These are phyloP conservation scores for Eremothecium gossypii DNA, from an alignment of 1,139 yeast genomes.

Conservation along the genomic window DNA sequence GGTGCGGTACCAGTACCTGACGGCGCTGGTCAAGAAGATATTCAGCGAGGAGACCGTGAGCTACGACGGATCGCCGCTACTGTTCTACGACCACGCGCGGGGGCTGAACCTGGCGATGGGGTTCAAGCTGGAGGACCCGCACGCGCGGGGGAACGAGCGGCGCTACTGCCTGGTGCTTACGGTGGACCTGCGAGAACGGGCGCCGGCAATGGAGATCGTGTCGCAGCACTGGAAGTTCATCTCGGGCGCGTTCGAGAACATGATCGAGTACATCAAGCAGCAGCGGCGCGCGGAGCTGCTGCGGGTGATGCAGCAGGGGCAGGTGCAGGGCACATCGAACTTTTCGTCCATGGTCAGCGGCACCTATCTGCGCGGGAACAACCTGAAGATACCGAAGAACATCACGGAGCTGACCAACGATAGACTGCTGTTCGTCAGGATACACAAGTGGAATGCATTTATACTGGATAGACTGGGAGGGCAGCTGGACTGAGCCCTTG, in stretches of 20 bases:
- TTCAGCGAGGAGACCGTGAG: conserved; percentile 66
- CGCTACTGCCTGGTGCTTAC: conserved; percentile 59
- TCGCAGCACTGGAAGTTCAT: conserved; percentile 49
- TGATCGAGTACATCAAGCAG: conserved; percentile 42
- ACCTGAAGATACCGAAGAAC: conserved; percentile 45
- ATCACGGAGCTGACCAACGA: conserved; percentile 55
- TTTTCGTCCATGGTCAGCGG: conserved; percentile 30
- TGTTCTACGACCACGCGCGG: conserved; percentile 58
- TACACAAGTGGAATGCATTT: conserved; percentile 60
- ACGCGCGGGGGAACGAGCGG: conserved; percentile 74
- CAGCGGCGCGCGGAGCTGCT: conserved; percentile 33
- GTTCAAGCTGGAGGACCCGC: conserved; percentile 58
- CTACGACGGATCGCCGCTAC: conserved; percentile 57
- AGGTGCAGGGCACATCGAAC: conserved; percentile 31
- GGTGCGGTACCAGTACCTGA: conserved; percentile 29
- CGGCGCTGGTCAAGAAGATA: conserved; percentile 46
- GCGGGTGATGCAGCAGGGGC: conserved; percentile 19
- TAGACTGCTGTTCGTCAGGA: conserved; percentile 46
- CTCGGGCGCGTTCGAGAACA: conserved; percentile 40
- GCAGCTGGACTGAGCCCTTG: neutral
- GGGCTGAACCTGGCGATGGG: conserved; percentile 62
- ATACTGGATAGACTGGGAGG: conserved; percentile 28
- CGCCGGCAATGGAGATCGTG: conserved; percentile 32
- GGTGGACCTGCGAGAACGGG: conserved; percentile 45
- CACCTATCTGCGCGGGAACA: conserved; percentile 38